Evolutionary conservation across 78 protist species (phyloP).

Genomic region (Dictyostelium brefeldianum): DNA sequence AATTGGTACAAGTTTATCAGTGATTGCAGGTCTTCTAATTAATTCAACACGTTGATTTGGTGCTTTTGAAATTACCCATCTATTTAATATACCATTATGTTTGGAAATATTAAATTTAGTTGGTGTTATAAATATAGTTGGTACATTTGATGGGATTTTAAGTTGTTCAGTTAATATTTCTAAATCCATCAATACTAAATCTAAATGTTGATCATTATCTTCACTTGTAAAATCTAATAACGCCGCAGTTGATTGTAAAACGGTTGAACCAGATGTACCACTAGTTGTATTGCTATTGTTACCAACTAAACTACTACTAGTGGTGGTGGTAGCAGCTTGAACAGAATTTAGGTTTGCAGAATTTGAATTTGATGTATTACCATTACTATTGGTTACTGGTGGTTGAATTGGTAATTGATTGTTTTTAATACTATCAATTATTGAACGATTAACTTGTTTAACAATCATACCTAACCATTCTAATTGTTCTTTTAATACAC

Average conservation of each 20-base stretch:
- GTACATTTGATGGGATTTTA: slow-evolving; percentile 3
- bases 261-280: neutral
- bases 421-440: slow-evolving; percentile 13
- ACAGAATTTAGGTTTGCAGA: neutral
- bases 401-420: too few relatives aligned
- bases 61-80: neutral
- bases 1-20: slow-evolving; percentile 57
- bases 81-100: slow-evolving; percentile 26
- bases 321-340: neutral
- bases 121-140: slow-evolving; percentile 46
- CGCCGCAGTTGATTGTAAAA: neutral
- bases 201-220: slow-evolving; percentile 18
- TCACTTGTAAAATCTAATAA: neutral
- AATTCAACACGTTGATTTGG: slow-evolving; percentile 11
- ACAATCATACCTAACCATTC: slow-evolving; percentile 63
- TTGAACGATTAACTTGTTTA: neutral
- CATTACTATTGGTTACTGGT: too few relatives aligned
- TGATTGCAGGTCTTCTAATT: slow-evolving; percentile 63
- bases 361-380: neutral
- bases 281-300: neutral
- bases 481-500: slow-evolving; percentile 53
- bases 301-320: neutral
- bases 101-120: slow-evolving; percentile 64
- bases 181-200: slow-evolving; percentile 30
- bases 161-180: slow-evolving; percentile 29